These are phyloP conservation scores for Meira miltonrushii DNA, from an alignment of 1,284 basidiomycete species.

Conservation along the genomic window DNA sequence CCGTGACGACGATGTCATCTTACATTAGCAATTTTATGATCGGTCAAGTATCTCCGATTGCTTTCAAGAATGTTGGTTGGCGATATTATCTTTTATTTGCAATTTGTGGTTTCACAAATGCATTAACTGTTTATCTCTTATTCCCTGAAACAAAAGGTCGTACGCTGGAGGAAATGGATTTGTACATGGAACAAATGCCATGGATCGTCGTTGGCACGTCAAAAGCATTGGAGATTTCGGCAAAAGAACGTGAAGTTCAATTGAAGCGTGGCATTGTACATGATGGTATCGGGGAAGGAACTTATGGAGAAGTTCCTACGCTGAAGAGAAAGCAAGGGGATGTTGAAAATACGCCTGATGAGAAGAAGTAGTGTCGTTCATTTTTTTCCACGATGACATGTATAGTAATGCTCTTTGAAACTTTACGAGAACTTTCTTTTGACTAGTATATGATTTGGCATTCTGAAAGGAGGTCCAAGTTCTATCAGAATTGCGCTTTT, in stretches of 20 bases:
- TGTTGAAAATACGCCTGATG: no score
- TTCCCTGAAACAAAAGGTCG: conserved; percentile 55
- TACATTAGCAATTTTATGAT: conserved; percentile 58
- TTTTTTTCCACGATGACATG: no score
- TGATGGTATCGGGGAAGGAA: background rate
- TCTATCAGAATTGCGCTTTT: no score
- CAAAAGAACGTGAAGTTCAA: background rate
- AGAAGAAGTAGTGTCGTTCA: no score
- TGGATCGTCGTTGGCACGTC: conserved; percentile 54
- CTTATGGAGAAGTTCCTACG: background rate
- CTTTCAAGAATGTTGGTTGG: conserved; percentile 53
- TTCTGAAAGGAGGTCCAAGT: no score
- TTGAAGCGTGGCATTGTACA: background rate
- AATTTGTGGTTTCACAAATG: conserved; percentile 63
- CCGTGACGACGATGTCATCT: conserved; percentile 59
- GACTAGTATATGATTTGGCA: no score
- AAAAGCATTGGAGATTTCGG: background rate
- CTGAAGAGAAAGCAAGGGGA: no score
- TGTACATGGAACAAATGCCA: conserved; percentile 58
- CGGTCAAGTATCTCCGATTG: conserved; percentile 54
- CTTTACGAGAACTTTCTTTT: no score
- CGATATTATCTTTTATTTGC: conserved; percentile 61
- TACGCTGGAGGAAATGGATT: conserved; percentile 60
- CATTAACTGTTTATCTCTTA: conserved; percentile 60
- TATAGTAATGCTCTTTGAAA: no score